Base-by-base conservation (phyloP, 23 red algal genomes). In the Gracilaria domingensis region DNA sequence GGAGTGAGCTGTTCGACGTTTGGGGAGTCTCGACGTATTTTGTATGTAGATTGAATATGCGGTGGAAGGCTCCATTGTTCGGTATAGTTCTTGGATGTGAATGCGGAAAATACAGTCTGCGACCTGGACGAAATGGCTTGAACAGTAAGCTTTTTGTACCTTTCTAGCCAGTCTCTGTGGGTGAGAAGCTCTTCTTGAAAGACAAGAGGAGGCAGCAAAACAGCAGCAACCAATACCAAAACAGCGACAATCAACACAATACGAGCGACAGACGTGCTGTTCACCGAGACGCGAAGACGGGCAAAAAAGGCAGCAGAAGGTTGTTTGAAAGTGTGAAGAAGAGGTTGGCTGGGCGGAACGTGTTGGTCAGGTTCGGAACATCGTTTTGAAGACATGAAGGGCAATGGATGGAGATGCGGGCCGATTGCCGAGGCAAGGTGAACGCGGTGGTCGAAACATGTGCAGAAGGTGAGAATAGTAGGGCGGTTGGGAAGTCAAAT, bases 41-140 rank as follows among this genome's bases (percentile, higher is more conserved):
- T 77, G 45, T 49, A 77, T 9, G 72, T 49, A n/a, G 72, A 12
- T 45, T 50, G 5, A 29, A 77, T 77, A 25, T 77, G 72, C 9
- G 72, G 72, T 39, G 72, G 72, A 13, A 51, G 45, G 0, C 5
- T 25, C 72, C 72, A 77, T 45, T 50, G 30, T 23, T 28, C 40
- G 28, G 38, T 24, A 20, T 5, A 0, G 39, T 2, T 51, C 3
- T 40, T 73, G 6, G 45, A 13, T 13, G 72, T 51, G 20, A 50
- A 24, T 11, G 72, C 1, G 4, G 72, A 49, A 14, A 51, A 26
- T 45, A 49, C 0, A 0, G 72, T 25, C 6, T 50, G 21, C 36
- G 72, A 30, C 25, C 28, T 25, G n/a, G 38, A 29, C 8, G 62
- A 67, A 32, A 77, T 8, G 20, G 42, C 72, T 20, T 77, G 39